Base-by-base conservation (phyloP, 1,139 yeast species). In the Pichia sp. region DNA sequence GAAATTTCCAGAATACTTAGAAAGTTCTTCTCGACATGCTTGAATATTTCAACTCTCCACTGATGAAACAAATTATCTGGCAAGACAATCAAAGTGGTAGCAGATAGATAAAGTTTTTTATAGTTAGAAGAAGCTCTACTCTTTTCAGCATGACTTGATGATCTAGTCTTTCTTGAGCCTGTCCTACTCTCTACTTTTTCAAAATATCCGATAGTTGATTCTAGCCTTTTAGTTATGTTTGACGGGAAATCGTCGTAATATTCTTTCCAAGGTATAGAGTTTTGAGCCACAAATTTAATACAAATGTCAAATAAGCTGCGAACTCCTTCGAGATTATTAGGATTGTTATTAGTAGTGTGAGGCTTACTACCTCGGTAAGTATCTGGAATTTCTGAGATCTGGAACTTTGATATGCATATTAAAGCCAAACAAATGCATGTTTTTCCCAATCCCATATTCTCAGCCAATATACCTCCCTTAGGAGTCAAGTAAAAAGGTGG, bases 391-490 rank as follows among this genome's bases (percentile, higher is more conserved):
- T 68, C 65, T 0, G 87, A 74, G 5, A 76, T 64, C 53, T 84
- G 85, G 62, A 68, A 71, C 58, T 77, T 80, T 0, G 90, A 79
- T 8, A 78, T 64, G 59, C 85, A 78, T 0, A 85, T 75, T 49
- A 85, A 70, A 7, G 87, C 82, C 19, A 85, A 67, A 61, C 89
- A 84, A 4, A 85, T 85, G 46, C 82, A 72, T 0, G 90, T 85
- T 64, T 85, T 85, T 0, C 92, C 92, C 16, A 84, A 69, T 0
- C 90, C 92, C 90, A 85, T 85, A 76, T 84, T 84, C 60, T 85
- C 92, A 0, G 89, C 89, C 11, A 85, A 69, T 1, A 85, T 82
- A 0, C 90, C 92, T 15, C 90, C 90, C 59, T 77, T 68, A 0
- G 87, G 84, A 3, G 80, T 69, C 23, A 63, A 59, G 61, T 75